Percentiles rank a stretch among this genome's conserved stretches.
phyloP scores from a whole-genome alignment of 306 rosid genomes.

The Dryas drummondii region DNA sequence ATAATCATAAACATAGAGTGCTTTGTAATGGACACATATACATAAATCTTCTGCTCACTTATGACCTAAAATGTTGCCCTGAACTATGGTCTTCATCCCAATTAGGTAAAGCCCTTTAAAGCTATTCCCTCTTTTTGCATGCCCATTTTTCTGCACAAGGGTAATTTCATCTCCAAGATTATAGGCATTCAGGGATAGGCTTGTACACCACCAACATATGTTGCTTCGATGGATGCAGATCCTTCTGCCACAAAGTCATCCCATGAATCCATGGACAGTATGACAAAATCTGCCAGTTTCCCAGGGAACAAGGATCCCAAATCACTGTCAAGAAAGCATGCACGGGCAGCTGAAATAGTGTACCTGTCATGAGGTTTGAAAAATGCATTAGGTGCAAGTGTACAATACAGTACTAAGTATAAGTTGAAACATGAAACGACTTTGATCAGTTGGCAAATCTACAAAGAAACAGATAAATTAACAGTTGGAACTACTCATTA shows the following conservation, averaged over 20 bases:
- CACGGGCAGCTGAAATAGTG: slow-evolving; percentile 78
- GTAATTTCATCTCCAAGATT: too few relatives aligned
- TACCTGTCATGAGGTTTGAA: slow-evolving; percentile 44
- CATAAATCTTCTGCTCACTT: too few relatives aligned
- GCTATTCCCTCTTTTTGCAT: not conserved
- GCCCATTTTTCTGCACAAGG: not conserved
- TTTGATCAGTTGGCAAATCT: not conserved
- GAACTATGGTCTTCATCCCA: too few relatives aligned
- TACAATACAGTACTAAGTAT: not conserved
- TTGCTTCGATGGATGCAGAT: slow-evolving; percentile 66
- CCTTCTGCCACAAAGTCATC: slow-evolving; percentile 48
- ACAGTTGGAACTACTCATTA: not conserved
- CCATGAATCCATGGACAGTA: slow-evolving; percentile 67
- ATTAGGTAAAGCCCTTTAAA: too few relatives aligned
- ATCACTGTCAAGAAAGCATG: slow-evolving; percentile 72
- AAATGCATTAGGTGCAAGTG: not conserved
- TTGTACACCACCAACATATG: slow-evolving; percentile 65
- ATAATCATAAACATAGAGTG: too few relatives aligned
- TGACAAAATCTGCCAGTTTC: slow-evolving; percentile 81
- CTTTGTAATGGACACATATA: too few relatives aligned
- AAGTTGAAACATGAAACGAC: not conserved
- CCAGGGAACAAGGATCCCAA: slow-evolving; percentile 70
- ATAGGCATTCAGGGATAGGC: slow-evolving; percentile 57
- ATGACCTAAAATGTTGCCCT: too few relatives aligned
- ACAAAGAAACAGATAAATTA: not conserved